phyloP scores from a whole-genome alignment of 2,329 filamentous ascomycete species.

The Verticillium dahliae region DNA sequence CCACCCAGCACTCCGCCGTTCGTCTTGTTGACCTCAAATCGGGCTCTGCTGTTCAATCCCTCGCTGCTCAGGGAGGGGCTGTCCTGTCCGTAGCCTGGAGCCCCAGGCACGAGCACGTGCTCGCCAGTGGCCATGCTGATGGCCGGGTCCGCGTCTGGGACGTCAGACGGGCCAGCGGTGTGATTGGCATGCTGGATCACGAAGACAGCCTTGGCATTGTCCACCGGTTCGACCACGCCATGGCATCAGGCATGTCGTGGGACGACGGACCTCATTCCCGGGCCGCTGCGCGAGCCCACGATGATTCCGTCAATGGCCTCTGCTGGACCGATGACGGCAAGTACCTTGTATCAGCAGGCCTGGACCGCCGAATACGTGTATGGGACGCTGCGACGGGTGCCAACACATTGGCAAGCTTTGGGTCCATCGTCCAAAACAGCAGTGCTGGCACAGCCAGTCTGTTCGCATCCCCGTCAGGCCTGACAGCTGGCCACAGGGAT shows the following conservation, averaged over 20 bases:
- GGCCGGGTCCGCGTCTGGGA: slow-evolving; percentile 84
- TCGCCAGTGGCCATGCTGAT: slow-evolving; percentile 80
- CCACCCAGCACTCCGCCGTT: slow-evolving; percentile 77
- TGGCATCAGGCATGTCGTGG: slow-evolving; percentile 22
- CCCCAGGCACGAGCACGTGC: slow-evolving; percentile 68
- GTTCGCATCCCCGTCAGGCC: slow-evolving; percentile 53
- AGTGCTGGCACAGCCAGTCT: slow-evolving; percentile 56
- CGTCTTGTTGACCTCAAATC: slow-evolving; percentile 82
- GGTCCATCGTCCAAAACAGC: slow-evolving; percentile 71
- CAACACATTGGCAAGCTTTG: slow-evolving; percentile 86
- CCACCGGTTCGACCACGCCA: slow-evolving; percentile 27
- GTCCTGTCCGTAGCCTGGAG: slow-evolving; percentile 74
- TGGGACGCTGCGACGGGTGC: slow-evolving; percentile 78
- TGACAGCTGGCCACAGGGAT: slow-evolving; percentile 52
- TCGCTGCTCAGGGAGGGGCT: slow-evolving; percentile 62
- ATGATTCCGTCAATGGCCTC: slow-evolving; percentile 76
- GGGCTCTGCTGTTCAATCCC: slow-evolving; percentile 65
- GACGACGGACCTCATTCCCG: slow-evolving; percentile 29
- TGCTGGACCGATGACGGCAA: slow-evolving; percentile 76
- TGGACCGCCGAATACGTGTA: slow-evolving; percentile 78
- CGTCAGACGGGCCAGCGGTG: slow-evolving; percentile 69
- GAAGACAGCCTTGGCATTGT: slow-evolving; percentile 72
- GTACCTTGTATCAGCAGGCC: slow-evolving; percentile 72
- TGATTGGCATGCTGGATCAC: slow-evolving; percentile 73
- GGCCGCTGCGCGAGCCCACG: slow-evolving; percentile 60